A percentile compares a stretch with the other conserved stretches of the same genome.
phyloP scores from a whole-genome alignment of 2,329 filamentous ascomycete species.

The Gaeumannomyces sp. region DNA sequence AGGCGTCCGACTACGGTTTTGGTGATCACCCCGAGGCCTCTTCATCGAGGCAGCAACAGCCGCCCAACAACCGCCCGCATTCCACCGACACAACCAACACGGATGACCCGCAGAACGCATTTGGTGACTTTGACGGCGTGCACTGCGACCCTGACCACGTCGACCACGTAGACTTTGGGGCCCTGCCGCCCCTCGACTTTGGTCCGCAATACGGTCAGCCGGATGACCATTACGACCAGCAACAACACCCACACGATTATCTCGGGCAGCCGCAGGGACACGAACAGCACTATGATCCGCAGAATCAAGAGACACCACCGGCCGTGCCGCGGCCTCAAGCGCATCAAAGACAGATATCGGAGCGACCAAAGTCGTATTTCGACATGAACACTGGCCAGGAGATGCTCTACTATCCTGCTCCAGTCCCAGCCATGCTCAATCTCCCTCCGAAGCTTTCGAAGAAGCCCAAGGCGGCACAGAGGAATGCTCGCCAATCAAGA shows the following conservation, averaged over 20 bases:
- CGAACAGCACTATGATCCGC: slow-evolving; percentile 8
- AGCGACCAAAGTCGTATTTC: slow-evolving; percentile 51
- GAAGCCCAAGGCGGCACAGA: slow-evolving; percentile 52
- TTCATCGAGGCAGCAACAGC: background rate
- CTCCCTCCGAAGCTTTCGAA: slow-evolving; percentile 82
- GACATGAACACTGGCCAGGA: slow-evolving; percentile 62
- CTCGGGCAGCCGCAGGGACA: background rate
- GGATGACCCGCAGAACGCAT: slow-evolving; percentile 40
- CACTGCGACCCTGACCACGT: slow-evolving; percentile 56
- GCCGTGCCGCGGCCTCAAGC: slow-evolving; percentile 12
- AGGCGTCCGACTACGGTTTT: background rate
- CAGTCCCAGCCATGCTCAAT: slow-evolving; percentile 89
- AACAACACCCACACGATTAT: slow-evolving; percentile 12
- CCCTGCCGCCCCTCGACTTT: slow-evolving; percentile 8
- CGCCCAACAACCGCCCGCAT: background rate
- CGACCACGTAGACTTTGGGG: slow-evolving; percentile 23
- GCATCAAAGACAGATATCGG: slow-evolving; percentile 12
- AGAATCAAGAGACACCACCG: slow-evolving; percentile 15
- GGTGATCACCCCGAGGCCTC: background rate
- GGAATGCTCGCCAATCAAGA: slow-evolving; percentile 68
- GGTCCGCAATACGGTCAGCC: slow-evolving; percentile 7
- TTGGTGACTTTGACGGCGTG: slow-evolving; percentile 76
- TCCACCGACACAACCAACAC: background rate
- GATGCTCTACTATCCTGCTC: slow-evolving; percentile 94
- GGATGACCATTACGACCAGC: slow-evolving; percentile 12